Evolutionary conservation across 345 rosid species (phyloP), one percentile per base, ranked within the genome.

Genomic region (Stellera chamaejasme): DNA sequence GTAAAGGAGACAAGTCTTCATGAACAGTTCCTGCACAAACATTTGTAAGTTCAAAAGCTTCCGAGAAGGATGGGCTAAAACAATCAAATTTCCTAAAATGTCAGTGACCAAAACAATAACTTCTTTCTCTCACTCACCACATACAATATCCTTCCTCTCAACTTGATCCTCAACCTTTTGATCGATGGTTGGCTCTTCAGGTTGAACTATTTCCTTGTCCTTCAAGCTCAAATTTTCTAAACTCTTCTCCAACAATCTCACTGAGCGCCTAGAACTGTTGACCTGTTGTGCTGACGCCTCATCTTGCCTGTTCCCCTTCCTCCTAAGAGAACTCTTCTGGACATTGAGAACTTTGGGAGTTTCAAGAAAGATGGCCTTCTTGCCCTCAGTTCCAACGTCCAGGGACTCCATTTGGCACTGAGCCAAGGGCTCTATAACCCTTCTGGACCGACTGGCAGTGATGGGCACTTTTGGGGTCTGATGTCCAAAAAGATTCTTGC

Each of bases 181-280:
- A 32, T 70, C 67, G 61, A 55, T 47, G 50, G 65, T 69, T 43
- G 55, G 9, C 39, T 1, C 39, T 8, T 32, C 54, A 36, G 66
- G 53, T 45, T 59, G 56, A 16, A 62, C 23, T 23, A 11, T 50
- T 67, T 16, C 69, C 60, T 67, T 67, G 43, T 74, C 77, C 26
- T 76, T 78, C 71, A 93, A 71, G 67, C 75, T 69, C 64, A 89
- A 48, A 13, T 69, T 74, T 53, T 59, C 75, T 82, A 84, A 69
- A 58, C 54, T 66, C 67, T 83, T 83, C 77, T 79, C 95, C 50
- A 93, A 45, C 67, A 93, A 42, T 59, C 80, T 84, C 48, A 74
- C 77, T 3, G 97, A 83, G 27, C 77, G 75, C 78, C 99, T 80
- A 2, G 94, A 84, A 63, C 85, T 72, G 52, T 77, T 77, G 19